Conservation (phyloP, 2,329 filamentous ascomycete genomes). For the Clarireedia paspali region DNA sequence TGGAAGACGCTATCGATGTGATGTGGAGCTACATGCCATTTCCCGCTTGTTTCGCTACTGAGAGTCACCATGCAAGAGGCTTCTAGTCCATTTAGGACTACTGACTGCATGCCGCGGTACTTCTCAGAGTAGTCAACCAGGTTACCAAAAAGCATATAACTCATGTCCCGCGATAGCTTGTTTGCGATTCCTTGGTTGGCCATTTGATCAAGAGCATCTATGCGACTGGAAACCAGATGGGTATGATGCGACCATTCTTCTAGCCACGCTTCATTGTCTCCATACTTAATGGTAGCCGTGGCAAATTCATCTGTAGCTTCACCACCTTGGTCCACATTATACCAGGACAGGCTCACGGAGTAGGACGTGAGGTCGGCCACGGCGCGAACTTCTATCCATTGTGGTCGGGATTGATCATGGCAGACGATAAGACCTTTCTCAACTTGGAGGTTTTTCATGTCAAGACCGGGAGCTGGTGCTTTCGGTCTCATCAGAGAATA, state of each 20-base stretch:
- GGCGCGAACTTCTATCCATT: slow-evolving; percentile 48
- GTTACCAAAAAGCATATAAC: slow-evolving; percentile 59
- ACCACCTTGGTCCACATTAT: neutral
- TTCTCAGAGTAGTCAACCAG: slow-evolving; percentile 45
- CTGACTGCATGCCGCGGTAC: slow-evolving; percentile 49
- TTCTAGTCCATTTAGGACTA: slow-evolving; percentile 40
- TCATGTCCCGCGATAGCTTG: slow-evolving; percentile 44
- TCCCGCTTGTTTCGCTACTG: slow-evolving; percentile 38
- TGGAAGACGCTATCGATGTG: slow-evolving; percentile 51
- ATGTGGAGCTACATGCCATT: slow-evolving; percentile 46
- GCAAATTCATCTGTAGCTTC: neutral
- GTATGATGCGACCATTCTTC: neutral
- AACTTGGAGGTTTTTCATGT: slow-evolving; percentile 61
- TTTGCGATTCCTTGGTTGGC: slow-evolving; percentile 2
- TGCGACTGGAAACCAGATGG: neutral
- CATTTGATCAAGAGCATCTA: neutral
- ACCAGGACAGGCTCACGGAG: neutral
- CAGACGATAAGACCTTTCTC: slow-evolving; percentile 55
- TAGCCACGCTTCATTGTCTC: neutral
- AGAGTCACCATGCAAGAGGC: slow-evolving; percentile 37
- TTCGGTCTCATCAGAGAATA: slow-evolving; percentile 32
- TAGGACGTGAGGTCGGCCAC: slow-evolving; percentile 36
- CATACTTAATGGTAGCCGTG: neutral
- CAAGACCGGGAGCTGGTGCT: slow-evolving; percentile 37
- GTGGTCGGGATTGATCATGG: slow-evolving; percentile 22